Evolutionary conservation across 164 flowering plant genomes (phyloP).

Genomic region (Buxus sempervirens): DNA sequence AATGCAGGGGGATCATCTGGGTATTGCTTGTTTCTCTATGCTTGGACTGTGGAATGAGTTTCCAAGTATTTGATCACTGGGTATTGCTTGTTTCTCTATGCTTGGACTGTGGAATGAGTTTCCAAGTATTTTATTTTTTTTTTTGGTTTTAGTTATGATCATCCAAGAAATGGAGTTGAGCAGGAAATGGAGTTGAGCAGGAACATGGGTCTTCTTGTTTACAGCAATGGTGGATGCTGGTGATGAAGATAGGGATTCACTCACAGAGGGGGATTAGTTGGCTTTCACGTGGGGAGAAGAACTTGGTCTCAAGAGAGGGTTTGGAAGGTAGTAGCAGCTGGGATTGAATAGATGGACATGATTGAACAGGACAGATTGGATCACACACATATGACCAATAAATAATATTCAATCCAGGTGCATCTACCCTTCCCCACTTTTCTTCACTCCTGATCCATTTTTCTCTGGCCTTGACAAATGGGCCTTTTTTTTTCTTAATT

Average conservation of each 20-base stretch:
- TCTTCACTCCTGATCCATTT: conserved; percentile 1
- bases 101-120: conserved; percentile 62
- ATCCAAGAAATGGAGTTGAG: background rate
- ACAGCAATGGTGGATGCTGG: conserved; percentile 9
- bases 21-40: conserved; percentile 66
- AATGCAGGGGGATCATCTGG: conserved; percentile 40
- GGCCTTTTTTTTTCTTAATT: conserved; percentile 12
- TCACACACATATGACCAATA: conserved; percentile 36
- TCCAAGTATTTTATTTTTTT: no score
- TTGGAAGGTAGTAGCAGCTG: conserved; percentile 43
- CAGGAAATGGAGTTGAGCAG: conserved; percentile 9
- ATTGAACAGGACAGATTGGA: conserved; percentile 42
- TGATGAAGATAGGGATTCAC: conserved; percentile 17
- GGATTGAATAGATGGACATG: conserved; percentile 33
- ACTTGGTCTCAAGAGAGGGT: conserved; percentile 23
- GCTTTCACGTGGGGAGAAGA: conserved; percentile 23
- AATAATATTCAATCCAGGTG: conserved; percentile 41
- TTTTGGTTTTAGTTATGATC: background rate
- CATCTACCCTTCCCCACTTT: conserved; percentile 20
- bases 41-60: conserved; percentile 62
- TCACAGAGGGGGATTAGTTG: conserved; percentile 8
- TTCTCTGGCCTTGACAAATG: conserved; percentile 38
- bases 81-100: conserved; percentile 66
- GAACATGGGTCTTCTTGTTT: conserved; percentile 5
- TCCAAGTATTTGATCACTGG: no score